Evolutionary conservation across 2,329 filamentous ascomycete genomes (phyloP), one percentile per base, ranked within the genome.

Genomic region (Colletotrichum cuscutae): DNA sequence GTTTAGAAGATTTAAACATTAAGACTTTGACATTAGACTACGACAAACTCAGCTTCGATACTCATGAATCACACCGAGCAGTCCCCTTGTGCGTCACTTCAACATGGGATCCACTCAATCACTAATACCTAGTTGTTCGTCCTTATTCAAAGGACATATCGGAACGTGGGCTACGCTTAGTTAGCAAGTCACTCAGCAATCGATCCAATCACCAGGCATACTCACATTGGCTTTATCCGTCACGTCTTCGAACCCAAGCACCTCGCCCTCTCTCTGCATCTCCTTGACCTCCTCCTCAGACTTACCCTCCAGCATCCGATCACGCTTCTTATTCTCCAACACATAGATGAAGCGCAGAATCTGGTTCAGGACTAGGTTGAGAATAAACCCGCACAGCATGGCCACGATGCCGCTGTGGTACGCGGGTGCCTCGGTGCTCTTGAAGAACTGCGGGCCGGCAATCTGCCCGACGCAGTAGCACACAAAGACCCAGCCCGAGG

Each of bases 171-270:
- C 65, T 71, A 26, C 6, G 4, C 7, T 6, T 1, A 3, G 5
- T 71, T 28, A 71, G 69, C 7, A 54, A 13, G 7, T 32, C 11
- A 28, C 9, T 35, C 19, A 4, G 57, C 3, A 3, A 32, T 8
- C 8, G 19, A 1, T 15, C 5, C 8, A 1, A 24, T 6, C 0
- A 13, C 4, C 5, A 15, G 53, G 15, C 8, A 12, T 0, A 71
- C 69, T 70, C 22, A 70, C 70, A 15, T 83, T 83, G 19, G 80
- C 53, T 65, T 76, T 79, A 63, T 85, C 83, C 9, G 82, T 84
- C 58, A 83, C 77, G 61, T 84, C 82, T 58, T 84, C 81, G 54
- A 84, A 81, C 0, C 81, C 82, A 22, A 65, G 56, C 3, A 65
- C 66, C 26, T 72, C 70, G 7, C 70, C 70, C 56, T 72, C 70